phyloP scores from a whole-genome alignment of 495 filamentous ascomycete genomes.

The Immersiella caudata region DNA sequence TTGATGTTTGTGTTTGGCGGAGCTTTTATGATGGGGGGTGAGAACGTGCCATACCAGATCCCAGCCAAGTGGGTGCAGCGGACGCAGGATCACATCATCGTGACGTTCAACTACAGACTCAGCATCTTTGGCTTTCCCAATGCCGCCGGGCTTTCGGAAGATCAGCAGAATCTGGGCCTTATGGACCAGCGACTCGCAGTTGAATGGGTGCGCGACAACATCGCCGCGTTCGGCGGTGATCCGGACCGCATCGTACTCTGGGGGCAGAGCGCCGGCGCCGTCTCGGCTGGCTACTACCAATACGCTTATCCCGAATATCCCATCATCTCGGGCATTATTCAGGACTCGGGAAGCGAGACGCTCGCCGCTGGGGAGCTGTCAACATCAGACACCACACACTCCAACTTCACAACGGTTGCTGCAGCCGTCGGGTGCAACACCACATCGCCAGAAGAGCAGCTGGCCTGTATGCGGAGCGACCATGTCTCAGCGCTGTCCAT shows the following conservation, averaged over 20 bases:
- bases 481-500: constrained; percentile 32
- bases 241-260: constrained; percentile 51
- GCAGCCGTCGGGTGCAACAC: constrained; percentile 43
- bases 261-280: constrained; percentile 55
- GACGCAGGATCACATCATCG: constrained; percentile 53
- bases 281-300: constrained; percentile 54
- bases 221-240: constrained; percentile 60
- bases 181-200: constrained; percentile 64
- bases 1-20: constrained; percentile 38
- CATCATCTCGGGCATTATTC: constrained; percentile 51
- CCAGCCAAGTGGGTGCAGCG: constrained; percentile 38
- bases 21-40: constrained; percentile 14
- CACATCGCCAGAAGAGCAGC: constrained; percentile 27
- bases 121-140: constrained; percentile 64
- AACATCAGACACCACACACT: constrained; percentile 39
- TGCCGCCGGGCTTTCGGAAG: constrained; percentile 14
- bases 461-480: constrained; percentile 50
- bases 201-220: constrained; percentile 57
- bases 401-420: constrained; percentile 44
- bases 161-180: constrained; percentile 57
- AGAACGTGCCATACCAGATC: constrained; percentile 15
- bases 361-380: constrained; percentile 32
- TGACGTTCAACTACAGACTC: constrained; percentile 64
- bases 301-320: constrained; percentile 53
- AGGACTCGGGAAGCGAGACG: constrained; percentile 54